phyloP scores from a whole-genome alignment of 2,329 filamentous ascomycete genomes.

The Blastomyces gilchristii region DNA sequence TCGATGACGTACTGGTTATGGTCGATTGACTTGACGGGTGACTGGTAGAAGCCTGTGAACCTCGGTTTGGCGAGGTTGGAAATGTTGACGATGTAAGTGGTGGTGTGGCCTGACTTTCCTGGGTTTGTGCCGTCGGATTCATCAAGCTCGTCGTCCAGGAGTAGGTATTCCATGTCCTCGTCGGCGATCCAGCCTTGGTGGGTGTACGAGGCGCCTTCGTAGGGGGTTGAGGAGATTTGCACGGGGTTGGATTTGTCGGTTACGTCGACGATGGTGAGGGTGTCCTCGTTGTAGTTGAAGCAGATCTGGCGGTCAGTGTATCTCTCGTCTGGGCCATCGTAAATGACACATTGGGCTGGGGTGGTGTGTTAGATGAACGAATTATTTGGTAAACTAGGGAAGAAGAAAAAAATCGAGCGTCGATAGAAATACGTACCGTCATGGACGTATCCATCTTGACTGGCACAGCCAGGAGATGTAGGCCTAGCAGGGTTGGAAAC shows the following conservation, averaged over 20 bases:
- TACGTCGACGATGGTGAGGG: slow-evolving; percentile 19
- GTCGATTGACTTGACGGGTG: slow-evolving; percentile 35
- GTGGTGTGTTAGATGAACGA: background rate
- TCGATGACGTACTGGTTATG: slow-evolving; percentile 43
- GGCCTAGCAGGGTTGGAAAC: slow-evolving; percentile 45
- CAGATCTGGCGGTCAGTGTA: slow-evolving; percentile 45
- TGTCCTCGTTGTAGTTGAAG: slow-evolving; percentile 44
- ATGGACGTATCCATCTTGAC: slow-evolving; percentile 50
- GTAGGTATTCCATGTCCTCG: slow-evolving; percentile 37
- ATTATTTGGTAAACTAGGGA: background rate
- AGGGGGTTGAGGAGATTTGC: slow-evolving; percentile 45
- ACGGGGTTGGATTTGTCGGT: slow-evolving; percentile 20
- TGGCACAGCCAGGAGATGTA: slow-evolving; percentile 44
- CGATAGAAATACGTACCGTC: slow-evolving; percentile 32
- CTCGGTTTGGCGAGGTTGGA: slow-evolving; percentile 34
- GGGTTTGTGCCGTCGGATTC: slow-evolving; percentile 35
- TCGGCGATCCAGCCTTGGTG: slow-evolving; percentile 49
- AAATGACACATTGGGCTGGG: slow-evolving; percentile 46
- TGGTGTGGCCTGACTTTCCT: slow-evolving; percentile 36
- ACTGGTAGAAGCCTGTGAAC: slow-evolving; percentile 37
- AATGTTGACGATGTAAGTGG: slow-evolving; percentile 46
- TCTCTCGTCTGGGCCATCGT: slow-evolving; percentile 42
- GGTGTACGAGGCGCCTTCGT: slow-evolving; percentile 49
- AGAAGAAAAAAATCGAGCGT: background rate
- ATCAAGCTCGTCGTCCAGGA: slow-evolving; percentile 47